phyloP scores from a whole-genome alignment of 345 rosid species.

The Aquilaria malaccensis region DNA sequence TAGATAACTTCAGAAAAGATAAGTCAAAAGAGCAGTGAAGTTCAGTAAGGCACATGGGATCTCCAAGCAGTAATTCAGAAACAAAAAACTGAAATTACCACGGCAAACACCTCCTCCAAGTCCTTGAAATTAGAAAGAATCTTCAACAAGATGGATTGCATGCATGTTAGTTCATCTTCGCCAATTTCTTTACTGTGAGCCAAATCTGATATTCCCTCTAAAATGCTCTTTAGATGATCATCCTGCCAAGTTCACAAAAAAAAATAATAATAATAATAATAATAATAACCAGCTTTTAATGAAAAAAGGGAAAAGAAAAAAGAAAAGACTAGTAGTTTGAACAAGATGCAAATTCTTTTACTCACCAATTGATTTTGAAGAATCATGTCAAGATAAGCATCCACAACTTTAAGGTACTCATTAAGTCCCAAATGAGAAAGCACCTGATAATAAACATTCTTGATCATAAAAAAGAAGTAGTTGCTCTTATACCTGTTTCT shows the following conservation, averaged over 20 bases:
- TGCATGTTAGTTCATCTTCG: conserved; percentile 60
- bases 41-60: neutral
- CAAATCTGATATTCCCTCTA: conserved; percentile 48
- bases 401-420: conserved; percentile 68
- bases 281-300: neutral
- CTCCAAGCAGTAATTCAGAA: neutral
- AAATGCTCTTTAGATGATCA: conserved; percentile 41
- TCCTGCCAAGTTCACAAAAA: conserved; percentile 34
- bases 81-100: conserved; percentile 41
- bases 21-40: too few relatives aligned
- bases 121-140: conserved; percentile 63
- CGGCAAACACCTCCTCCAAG: conserved; percentile 48
- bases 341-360: conserved; percentile 8
- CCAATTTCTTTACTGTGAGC: conserved; percentile 37
- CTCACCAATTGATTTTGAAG: conserved; percentile 75
- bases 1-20: too few relatives aligned
- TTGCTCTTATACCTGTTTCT: too few relatives aligned
- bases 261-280: conserved; percentile 7
- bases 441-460: conserved; percentile 29
- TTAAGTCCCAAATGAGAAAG: conserved; percentile 48
- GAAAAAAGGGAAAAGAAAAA: conserved; percentile 5
- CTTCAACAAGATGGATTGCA: conserved; percentile 78
- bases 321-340: neutral
- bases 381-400: conserved; percentile 71
- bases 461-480: neutral